Percentiles rank a stretch among this genome's conserved stretches.
These are phyloP conservation scores for Acaromyces ingoldii DNA, from an alignment of 1,284 basidiomycete species.

Conservation along the genomic window DNA sequence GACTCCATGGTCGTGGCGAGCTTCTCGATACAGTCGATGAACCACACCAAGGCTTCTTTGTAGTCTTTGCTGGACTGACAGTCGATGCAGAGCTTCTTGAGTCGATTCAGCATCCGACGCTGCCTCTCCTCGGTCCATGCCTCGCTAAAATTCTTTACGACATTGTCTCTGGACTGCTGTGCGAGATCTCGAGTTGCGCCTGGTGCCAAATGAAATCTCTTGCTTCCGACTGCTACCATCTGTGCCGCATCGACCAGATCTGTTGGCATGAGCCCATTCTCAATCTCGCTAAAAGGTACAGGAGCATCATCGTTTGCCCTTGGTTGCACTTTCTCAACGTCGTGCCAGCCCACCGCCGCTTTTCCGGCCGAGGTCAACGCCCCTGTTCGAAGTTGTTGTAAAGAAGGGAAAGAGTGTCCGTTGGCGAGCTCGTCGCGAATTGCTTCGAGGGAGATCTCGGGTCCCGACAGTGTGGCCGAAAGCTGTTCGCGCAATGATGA, in stretches of 20 bases:
- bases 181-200: neutral
- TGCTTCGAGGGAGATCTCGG: neutral
- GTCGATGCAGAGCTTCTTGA: slow-evolving; percentile 14
- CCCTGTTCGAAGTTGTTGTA: slow-evolving; percentile 5
- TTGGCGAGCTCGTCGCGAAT: slow-evolving; percentile 1
- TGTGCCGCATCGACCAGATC: slow-evolving; percentile 15
- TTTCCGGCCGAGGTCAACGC: neutral
- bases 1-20: neutral
- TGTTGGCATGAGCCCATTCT: slow-evolving; percentile 3
- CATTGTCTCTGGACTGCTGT: neutral
- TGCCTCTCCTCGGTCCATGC: slow-evolving; percentile 8
- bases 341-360: neutral
- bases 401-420: neutral
- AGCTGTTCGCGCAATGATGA: neutral
- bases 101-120: slow-evolving; percentile 3
- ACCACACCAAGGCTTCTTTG: slow-evolving; percentile 11
- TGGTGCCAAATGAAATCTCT: neutral
- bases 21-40: slow-evolving; percentile 8
- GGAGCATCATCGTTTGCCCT: neutral
- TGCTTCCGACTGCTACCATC: slow-evolving; percentile 10
- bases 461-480: neutral
- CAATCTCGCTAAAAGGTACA: no score
- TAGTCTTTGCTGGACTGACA: slow-evolving; percentile 10
- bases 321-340: neutral
- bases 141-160: slow-evolving; percentile 1